Evolutionary conservation across 257 asterid species (phyloP).

Genomic region (Jacaranda mimosifolia): DNA sequence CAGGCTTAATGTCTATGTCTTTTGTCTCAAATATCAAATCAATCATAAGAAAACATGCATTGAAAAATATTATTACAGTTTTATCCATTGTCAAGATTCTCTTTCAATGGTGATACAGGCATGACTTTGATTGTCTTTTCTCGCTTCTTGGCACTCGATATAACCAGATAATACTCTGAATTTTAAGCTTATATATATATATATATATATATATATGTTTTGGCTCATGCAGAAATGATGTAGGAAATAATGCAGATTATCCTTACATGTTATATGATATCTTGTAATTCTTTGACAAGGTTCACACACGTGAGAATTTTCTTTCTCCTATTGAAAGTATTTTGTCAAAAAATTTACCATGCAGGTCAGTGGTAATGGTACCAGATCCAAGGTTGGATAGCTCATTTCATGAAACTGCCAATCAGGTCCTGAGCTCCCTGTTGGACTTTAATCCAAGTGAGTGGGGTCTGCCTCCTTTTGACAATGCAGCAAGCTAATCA

Average conservation of each 20-base stretch:
- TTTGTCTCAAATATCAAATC: neutral
- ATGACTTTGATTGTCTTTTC: conserved; percentile 2
- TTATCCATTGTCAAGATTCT: neutral
- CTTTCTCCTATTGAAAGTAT: conserved; percentile 17
- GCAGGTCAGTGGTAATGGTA: conserved; percentile 94
- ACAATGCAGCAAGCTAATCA: conserved; percentile 46
- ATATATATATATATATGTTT: too few relatives aligned
- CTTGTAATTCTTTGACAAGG: neutral
- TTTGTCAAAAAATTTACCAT: conserved; percentile 31
- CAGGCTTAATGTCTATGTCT: too few relatives aligned
- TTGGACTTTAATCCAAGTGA: conserved; percentile 79
- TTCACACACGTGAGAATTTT: neutral
- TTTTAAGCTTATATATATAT: too few relatives aligned
- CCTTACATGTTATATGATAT: neutral
- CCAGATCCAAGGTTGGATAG: conserved; percentile 93
- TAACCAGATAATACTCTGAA: conserved; percentile 10
- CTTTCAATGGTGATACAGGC: neutral
- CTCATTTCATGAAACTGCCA: conserved; percentile 67
- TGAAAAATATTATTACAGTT: conserved; percentile 4
- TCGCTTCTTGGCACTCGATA: conserved; percentile 21
- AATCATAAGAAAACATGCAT: neutral
- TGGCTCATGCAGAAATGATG: neutral
- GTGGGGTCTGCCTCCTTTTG: conserved; percentile 85
- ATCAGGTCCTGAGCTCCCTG: conserved; percentile 80
- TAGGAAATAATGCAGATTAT: neutral